Percentiles rank a stretch among this genome's conserved stretches.
Conservation (phyloP, 2,329 filamentous ascomycete species). For the Claviceps quebecensis region DNA sequence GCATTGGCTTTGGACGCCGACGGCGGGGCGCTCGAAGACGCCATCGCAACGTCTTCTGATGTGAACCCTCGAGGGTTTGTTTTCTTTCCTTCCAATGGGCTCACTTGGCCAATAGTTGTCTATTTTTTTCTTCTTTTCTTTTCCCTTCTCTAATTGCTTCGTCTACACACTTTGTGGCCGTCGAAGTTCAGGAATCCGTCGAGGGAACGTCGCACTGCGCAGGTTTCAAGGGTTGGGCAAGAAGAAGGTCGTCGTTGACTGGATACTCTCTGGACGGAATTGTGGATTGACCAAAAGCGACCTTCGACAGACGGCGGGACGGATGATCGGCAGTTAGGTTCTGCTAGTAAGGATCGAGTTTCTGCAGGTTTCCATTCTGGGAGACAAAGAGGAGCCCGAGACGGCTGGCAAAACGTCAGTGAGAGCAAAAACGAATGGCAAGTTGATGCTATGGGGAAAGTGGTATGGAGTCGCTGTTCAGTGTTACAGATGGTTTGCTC, state of each 20-base stretch:
- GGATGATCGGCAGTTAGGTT: not conserved
- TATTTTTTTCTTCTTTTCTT: not conserved
- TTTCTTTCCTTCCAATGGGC: not conserved
- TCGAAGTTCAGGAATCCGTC: not conserved
- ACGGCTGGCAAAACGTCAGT: not conserved
- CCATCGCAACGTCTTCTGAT: conserved; percentile 2
- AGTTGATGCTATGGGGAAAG: not conserved
- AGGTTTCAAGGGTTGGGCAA: not conserved
- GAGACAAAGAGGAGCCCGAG: not conserved
- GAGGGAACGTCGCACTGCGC: not conserved
- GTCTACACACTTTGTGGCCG: not conserved
- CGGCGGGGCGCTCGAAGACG: conserved; percentile 4
- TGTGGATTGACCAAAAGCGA: not conserved
- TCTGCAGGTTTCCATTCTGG: not conserved
- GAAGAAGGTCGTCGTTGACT: conserved; percentile 1
- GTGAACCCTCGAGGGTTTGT: not conserved
- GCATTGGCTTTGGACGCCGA: conserved; percentile 7
- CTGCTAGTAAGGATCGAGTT: not conserved
- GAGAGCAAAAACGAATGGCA: not conserved
- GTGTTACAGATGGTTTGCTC: not conserved
- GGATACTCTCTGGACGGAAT: not conserved
- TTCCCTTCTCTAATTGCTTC: not conserved
- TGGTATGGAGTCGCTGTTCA: not conserved
- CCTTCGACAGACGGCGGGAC: not conserved
- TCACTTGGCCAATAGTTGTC: not conserved